Evolutionary conservation across 2,329 filamentous ascomycete genomes (phyloP), one percentile per base, ranked within the genome.

Genomic region (Phaeophleospora eucalypticola): DNA sequence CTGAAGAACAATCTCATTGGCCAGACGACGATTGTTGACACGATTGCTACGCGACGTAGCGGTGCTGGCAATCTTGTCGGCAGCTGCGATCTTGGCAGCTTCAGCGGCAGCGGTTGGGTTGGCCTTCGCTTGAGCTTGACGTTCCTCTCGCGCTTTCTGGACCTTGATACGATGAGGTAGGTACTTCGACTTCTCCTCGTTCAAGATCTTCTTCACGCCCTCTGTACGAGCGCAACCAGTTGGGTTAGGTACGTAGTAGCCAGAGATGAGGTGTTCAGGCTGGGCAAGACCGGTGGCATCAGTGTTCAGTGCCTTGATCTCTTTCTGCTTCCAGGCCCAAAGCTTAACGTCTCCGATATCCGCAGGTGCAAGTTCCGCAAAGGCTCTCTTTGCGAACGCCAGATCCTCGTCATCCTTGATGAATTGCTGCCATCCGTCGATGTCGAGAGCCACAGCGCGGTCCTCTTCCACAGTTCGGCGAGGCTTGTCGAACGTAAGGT

Each of bases 171-270:
- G 90, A 74, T 98, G 93, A 34, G 93, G 93, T 6, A 98, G 78
- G 65, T 98, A 98, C 65, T 96, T 95, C 20, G 90, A 95, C 73
- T 98, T 98, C 67, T 98, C 93, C 0, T 89, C 88, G 66, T 98
- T 94, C 52, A 95, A 79, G 46, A 98, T 97, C 74, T 91, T 95
- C 74, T 94, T 91, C 61, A 89, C 83, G 20, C 89, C 90, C 71
- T 98, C 90, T 0, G 93, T 96, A 46, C 93, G 82, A 46, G 93
- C 93, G 58, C 83, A 87, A 27, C 93, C 93, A 8, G 89, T 89
- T 0, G 77, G 52, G 57, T 96, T 98, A 0, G 87, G 82, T 34
- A 96, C 87, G 63, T 96, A 97, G 62, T 85, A 84, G 33, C 81
- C 82, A 53, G 77, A 69, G 48, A 85, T 83, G 54, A 73, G 74